phyloP scores from a whole-genome alignment of 1,139 yeast species.

The Neolecta irregularis region DNA sequence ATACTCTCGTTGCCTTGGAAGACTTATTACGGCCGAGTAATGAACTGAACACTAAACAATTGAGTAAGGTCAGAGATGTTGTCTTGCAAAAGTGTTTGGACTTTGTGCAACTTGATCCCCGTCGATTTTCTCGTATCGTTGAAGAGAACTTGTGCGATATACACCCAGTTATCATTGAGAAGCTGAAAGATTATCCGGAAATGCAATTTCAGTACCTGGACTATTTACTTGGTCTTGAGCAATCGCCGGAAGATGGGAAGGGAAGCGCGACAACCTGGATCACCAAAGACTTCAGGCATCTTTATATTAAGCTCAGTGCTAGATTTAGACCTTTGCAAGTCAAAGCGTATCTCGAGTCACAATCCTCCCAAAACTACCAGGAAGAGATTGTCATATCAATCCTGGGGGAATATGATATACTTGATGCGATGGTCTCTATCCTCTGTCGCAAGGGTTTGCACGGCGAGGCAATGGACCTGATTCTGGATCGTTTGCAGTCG shows the following conservation, averaged over 20 bases:
- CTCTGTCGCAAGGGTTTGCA: not conserved
- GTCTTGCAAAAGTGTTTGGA: conserved; percentile 13
- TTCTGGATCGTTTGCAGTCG: not conserved
- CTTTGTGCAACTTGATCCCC: conserved; percentile 15
- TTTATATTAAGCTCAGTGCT: not conserved
- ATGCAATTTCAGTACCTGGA: conserved; percentile 19
- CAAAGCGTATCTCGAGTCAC: not conserved
- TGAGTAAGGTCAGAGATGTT: conserved; percentile 9
- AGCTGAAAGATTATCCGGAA: conserved; percentile 7
- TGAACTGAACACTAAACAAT: conserved; percentile 9
- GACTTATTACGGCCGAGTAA: conserved; percentile 18
- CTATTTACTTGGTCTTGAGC: conserved; percentile 14
- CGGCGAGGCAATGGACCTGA: not conserved
- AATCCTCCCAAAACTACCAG: not conserved
- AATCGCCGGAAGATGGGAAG: not conserved
- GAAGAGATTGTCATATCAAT: not conserved
- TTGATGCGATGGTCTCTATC: conserved; percentile 1
- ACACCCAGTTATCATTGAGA: conserved; percentile 16
- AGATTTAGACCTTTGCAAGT: not conserved
- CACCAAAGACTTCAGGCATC: not conserved
- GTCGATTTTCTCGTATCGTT: conserved; percentile 17
- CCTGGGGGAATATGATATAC: not conserved
- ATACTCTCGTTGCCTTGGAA: conserved; percentile 20
- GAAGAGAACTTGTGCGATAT: conserved; percentile 19
- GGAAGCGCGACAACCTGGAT: not conserved